Evolutionary conservation across 2,329 filamentous ascomycete genomes (phyloP), one percentile per base, ranked within the genome.

Genomic region (Beauveria rudraprayagi): DNA sequence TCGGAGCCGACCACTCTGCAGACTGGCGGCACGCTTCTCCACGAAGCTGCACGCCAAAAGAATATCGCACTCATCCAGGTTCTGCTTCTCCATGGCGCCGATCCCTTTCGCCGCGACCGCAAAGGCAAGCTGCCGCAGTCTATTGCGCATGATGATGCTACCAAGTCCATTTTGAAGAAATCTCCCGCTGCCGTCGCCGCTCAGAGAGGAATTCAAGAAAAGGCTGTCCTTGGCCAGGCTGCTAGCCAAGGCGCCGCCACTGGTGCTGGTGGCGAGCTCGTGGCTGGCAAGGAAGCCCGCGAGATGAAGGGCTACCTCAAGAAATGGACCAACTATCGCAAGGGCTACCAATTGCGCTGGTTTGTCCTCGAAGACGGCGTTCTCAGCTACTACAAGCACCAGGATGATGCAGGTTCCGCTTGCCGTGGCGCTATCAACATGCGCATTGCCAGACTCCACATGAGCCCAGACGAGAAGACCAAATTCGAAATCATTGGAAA

Each of bases 241-340:
- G 80, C 82, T 9, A 82, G 82, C 0, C 83, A 88, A 63, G 80
- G 80, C 6, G 75, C 78, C 2, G 76, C 80, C 9, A 72, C 79
- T 16, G 78, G 83, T 28, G 75, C 77, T 1, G 79, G 86, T 17
- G 78, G 81, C 10, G 83, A 89, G 65, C 78, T 83, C 22, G 73
- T 86, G 62, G 89, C 89, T 28, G 88, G 89, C 17, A 92, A 93
- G 66, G 94, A 99, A 70, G 89, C 90, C 19, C 84, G 92, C 53
- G 93, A 97, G 75, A 97, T 99, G 90, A 97, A 96, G 77, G 94
- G 94, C 7, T 99, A 97, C 72, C 80, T 99, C 61, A 97, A 97
- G 77, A 99, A 99, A 74, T 99, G 94, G 94, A 99, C 94, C 53
- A 99, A 99, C 72, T 99, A 99, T 72, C 92, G 93, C 24, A 92